phyloP scores from a whole-genome alignment of 2,329 filamentous ascomycete species.

The Trichoderma citrinoviride region DNA sequence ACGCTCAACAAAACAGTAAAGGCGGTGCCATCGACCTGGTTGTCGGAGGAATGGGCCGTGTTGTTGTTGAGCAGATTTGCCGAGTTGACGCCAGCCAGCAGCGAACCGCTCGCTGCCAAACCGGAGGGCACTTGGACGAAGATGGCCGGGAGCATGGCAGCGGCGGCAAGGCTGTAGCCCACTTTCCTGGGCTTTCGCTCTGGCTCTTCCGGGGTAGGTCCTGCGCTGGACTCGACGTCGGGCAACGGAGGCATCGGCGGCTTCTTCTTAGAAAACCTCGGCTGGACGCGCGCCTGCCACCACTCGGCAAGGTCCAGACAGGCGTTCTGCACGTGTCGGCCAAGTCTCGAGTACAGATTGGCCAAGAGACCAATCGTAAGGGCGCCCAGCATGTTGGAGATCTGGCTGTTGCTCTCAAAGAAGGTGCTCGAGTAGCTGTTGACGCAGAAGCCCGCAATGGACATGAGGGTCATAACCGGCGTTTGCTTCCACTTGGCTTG shows the following conservation, averaged over 20 bases:
- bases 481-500: slow-evolving; percentile 78
- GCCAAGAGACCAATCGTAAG: slow-evolving; percentile 73
- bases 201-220: slow-evolving; percentile 26
- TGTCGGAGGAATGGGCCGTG: slow-evolving; percentile 27
- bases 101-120: slow-evolving; percentile 58
- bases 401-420: slow-evolving; percentile 68
- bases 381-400: slow-evolving; percentile 75
- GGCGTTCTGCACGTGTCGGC: slow-evolving; percentile 55
- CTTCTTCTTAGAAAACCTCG: slow-evolving; percentile 35
- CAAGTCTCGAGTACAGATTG: slow-evolving; percentile 73
- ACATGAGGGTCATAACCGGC: slow-evolving; percentile 72
- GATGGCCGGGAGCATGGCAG: slow-evolving; percentile 82
- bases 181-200: slow-evolving; percentile 42
- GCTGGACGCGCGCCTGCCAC: slow-evolving; percentile 49
- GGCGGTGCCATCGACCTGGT: slow-evolving; percentile 42
- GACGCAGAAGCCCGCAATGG: slow-evolving; percentile 69
- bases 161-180: slow-evolving; percentile 77
- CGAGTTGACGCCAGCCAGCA: slow-evolving; percentile 56
- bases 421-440: slow-evolving; percentile 69
- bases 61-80: slow-evolving; percentile 53
- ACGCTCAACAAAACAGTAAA: slow-evolving; percentile 57
- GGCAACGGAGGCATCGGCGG: slow-evolving; percentile 30
- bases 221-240: slow-evolving; percentile 36
- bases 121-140: slow-evolving; percentile 68
- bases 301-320: slow-evolving; percentile 47